phyloP scores from a whole-genome alignment of 257 asterid genomes.

The Avicennia marina region DNA sequence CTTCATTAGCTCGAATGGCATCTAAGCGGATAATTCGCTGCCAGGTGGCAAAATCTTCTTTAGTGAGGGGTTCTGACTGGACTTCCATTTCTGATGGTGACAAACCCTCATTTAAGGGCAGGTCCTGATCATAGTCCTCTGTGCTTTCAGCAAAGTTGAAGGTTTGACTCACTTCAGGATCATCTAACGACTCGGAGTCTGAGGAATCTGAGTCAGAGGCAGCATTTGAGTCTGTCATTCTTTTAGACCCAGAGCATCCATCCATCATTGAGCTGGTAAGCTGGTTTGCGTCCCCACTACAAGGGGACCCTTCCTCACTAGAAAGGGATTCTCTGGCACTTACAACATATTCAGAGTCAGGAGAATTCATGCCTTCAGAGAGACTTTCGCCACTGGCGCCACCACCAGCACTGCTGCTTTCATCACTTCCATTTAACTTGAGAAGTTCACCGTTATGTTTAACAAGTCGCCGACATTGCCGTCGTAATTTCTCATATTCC shows the following conservation, averaged over 20 bases:
- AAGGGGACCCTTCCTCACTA: conserved; percentile 39
- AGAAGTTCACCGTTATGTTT: conserved; percentile 22
- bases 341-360: conserved; percentile 43
- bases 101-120: conserved; percentile 26
- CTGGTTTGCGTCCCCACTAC: conserved; percentile 30
- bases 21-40: conserved; percentile 86
- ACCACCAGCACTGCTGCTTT: conserved; percentile 23
- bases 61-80: conserved; percentile 42
- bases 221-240: conserved; percentile 29
- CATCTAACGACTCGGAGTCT: conserved; percentile 54
- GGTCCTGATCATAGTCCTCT: conserved; percentile 30
- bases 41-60: conserved; percentile 79
- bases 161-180: conserved; percentile 42
- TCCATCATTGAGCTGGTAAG: conserved; percentile 20
- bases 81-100: conserved; percentile 39
- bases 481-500: conserved; percentile 55
- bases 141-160: conserved; percentile 33
- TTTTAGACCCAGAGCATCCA: conserved; percentile 31
- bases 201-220: conserved; percentile 45
- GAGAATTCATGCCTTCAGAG: conserved; percentile 31
- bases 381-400: conserved; percentile 4
- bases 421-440: conserved; percentile 25
- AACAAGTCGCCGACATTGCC: conserved; percentile 37
- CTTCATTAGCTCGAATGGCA: conserved; percentile 81
- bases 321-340: conserved; percentile 64